Conservation (phyloP, 768 basidiomycete species). For the Jaapia argillacea region DNA sequence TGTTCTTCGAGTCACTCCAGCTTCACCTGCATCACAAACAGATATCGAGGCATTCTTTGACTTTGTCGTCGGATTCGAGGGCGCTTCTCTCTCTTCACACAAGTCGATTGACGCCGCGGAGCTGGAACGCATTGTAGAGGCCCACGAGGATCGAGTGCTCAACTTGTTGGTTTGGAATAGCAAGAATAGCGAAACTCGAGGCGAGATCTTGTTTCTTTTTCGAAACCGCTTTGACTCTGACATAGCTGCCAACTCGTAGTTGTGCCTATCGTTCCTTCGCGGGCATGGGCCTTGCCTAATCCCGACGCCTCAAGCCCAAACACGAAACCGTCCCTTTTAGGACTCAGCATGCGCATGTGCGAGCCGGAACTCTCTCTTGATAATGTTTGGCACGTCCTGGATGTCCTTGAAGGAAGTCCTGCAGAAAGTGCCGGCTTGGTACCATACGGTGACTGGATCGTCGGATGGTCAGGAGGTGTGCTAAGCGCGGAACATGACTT, state of each 20-base stretch:
- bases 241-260: constrained; percentile 32
- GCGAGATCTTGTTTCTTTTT: constrained; percentile 24
- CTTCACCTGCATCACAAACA: constrained; percentile 81
- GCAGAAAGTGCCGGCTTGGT: constrained; percentile 96
- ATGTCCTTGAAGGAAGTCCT: constrained; percentile 92
- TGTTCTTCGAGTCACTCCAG: constrained; percentile 81
- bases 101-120: constrained; percentile 56
- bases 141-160: constrained; percentile 60
- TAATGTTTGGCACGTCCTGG: constrained; percentile 97
- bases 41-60: constrained; percentile 92
- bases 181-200: constrained; percentile 63
- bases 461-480: constrained; percentile 93
- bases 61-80: constrained; percentile 89
- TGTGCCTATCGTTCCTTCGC: constrained; percentile 76
- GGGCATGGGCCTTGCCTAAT: constrained; percentile 61
- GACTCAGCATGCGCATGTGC: constrained; percentile 89
- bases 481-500: constrained; percentile 90
- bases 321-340: constrained; percentile 81
- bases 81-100: constrained; percentile 41
- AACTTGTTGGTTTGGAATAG: constrained; percentile 79
- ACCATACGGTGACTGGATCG: constrained; percentile 72
- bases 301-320: constrained; percentile 29
- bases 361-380: constrained; percentile 82
- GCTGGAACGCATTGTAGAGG: constrained; percentile 75
- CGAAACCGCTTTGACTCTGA: not conserved